Evolutionary conservation across 139 green algal species (phyloP).

Genomic region (Microglena sp.): DNA sequence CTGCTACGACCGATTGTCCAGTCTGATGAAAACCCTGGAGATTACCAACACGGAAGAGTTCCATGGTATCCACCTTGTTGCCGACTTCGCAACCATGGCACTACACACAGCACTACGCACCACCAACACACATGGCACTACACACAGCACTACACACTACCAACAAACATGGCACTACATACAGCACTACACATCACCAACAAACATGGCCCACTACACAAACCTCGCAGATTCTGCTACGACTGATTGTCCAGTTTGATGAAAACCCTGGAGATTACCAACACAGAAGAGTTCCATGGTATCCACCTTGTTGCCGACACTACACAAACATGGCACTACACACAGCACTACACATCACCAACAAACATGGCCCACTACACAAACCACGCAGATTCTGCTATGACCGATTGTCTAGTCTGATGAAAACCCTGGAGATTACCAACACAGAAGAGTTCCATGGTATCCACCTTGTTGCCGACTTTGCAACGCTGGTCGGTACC

Average conservation of each 20-base stretch:
- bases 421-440: slow-evolving; percentile 94
- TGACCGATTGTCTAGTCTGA: slow-evolving; percentile 82
- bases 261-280: slow-evolving; percentile 92
- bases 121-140: no score
- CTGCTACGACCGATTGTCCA: slow-evolving; percentile 93
- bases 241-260: slow-evolving; percentile 87
- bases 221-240: slow-evolving; percentile 81
- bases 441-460: slow-evolving; percentile 87
- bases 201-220: slow-evolving; percentile 8
- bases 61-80: slow-evolving; percentile 68
- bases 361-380: background rate
- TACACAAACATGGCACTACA: no score
- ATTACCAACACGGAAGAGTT: slow-evolving; percentile 93
- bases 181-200: background rate
- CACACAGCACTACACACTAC: no score
- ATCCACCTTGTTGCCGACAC: slow-evolving; percentile 84
- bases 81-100: slow-evolving; percentile 91
- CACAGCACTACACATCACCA: no score
- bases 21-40: slow-evolving; percentile 93
- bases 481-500: slow-evolving; percentile 92
- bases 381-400: slow-evolving; percentile 82
- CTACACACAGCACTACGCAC: no score
- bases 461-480: slow-evolving; percentile 85
- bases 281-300: slow-evolving; percentile 86
- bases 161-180: no score